A percentile compares a stretch with the other conserved stretches of the same genome.
Evolutionary conservation across 2,329 filamentous ascomycete genomes (phyloP).

Genomic region (Ceratocystis harringtonii): DNA sequence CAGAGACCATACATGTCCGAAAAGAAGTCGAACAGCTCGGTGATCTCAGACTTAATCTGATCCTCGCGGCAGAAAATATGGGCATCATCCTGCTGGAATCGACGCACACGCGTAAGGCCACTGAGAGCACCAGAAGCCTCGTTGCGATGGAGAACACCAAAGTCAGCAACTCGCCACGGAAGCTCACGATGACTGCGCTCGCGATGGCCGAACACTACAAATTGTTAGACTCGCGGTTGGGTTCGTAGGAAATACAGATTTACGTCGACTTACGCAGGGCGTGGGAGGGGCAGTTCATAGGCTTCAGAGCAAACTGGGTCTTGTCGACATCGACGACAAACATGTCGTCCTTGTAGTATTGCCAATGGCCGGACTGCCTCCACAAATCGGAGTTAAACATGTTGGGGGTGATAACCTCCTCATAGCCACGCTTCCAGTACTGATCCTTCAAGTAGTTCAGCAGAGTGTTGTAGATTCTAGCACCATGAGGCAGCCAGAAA

Average conservation of each 20-base stretch:
- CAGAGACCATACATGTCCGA: slow-evolving; percentile 35
- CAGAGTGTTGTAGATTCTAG: slow-evolving; percentile 83
- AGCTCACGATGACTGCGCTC: slow-evolving; percentile 45
- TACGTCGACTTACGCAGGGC: slow-evolving; percentile 32
- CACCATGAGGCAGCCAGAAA: slow-evolving; percentile 86
- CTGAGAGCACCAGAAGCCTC: slow-evolving; percentile 85
- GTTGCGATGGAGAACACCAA: slow-evolving; percentile 88
- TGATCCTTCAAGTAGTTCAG: slow-evolving; percentile 67
- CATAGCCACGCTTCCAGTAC: slow-evolving; percentile 86
- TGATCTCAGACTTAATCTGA: slow-evolving; percentile 54
- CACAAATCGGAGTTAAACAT: slow-evolving; percentile 90
- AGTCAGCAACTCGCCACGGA: slow-evolving; percentile 85
- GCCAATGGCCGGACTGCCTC: slow-evolving; percentile 93
- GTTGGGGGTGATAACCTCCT: slow-evolving; percentile 85
- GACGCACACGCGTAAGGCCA: slow-evolving; percentile 78
- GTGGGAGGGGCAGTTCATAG: slow-evolving; percentile 97
- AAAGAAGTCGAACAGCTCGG: slow-evolving; percentile 65
- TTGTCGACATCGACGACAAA: slow-evolving; percentile 62
- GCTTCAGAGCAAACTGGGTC: slow-evolving; percentile 59
- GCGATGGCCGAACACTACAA: slow-evolving; percentile 18
- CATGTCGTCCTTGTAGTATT: slow-evolving; percentile 80
- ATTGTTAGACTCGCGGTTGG: background rate
- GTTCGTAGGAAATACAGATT: no score
- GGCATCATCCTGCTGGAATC: slow-evolving; percentile 92
- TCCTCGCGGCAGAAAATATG: slow-evolving; percentile 89